These are phyloP conservation scores for Monosporascus sp. DNA, from an alignment of 2,329 filamentous ascomycete genomes.

Conservation along the genomic window DNA sequence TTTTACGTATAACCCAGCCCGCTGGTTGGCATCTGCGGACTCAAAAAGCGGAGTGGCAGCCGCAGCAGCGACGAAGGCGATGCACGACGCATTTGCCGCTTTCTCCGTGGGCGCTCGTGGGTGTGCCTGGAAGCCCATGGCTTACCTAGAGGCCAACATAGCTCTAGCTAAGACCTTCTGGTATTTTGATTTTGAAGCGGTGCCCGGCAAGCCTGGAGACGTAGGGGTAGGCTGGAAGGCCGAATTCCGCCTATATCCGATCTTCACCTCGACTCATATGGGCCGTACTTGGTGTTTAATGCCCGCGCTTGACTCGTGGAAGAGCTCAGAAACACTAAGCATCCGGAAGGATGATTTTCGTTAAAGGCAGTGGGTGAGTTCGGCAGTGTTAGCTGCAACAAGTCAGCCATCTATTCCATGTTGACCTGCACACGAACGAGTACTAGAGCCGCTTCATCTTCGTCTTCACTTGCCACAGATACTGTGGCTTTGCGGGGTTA, in stretches of 20 bases:
- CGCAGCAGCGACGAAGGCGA: constrained; percentile 16
- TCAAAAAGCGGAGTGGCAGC: not conserved
- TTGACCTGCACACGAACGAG: too few species aligned
- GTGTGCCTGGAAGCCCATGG: constrained; percentile 43
- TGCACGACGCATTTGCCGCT: constrained; percentile 28
- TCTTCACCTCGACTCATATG: constrained; percentile 12
- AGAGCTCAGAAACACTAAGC: too few species aligned
- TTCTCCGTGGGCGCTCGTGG: constrained; percentile 26
- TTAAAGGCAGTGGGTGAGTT: too few species aligned
- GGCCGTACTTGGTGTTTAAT: constrained; percentile 8
- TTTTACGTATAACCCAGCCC: constrained; percentile 5
- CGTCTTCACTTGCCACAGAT: too few species aligned
- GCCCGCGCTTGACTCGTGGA: constrained; percentile 2
- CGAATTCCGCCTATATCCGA: constrained; percentile 11
- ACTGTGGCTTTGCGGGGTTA: too few species aligned
- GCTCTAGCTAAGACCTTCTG: constrained; percentile 35
- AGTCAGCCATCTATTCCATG: too few species aligned
- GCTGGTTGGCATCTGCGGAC: constrained; percentile 7
- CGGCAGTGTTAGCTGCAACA: too few species aligned
- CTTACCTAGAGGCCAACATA: constrained; percentile 37
- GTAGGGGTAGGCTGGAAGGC: constrained; percentile 5
- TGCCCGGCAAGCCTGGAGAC: not conserved
- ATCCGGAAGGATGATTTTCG: too few species aligned
- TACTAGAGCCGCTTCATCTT: too few species aligned
- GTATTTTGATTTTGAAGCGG: constrained; percentile 29